phyloP scores from a whole-genome alignment of 2,329 filamentous ascomycete species.

The Aspergillus nomiae region DNA sequence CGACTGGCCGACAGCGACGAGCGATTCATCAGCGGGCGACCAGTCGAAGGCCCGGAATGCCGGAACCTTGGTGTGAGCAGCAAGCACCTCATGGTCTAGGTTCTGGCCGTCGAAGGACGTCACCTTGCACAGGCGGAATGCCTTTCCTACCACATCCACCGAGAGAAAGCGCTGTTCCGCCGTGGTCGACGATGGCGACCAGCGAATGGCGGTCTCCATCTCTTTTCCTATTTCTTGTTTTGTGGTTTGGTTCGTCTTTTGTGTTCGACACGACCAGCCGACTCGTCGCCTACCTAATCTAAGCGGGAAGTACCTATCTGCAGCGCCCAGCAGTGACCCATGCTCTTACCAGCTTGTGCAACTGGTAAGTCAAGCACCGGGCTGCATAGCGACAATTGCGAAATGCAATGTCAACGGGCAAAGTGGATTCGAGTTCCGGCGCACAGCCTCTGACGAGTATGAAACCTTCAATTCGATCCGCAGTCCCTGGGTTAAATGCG shows the following conservation, averaged over 20 bases:
- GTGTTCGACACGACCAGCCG: background rate
- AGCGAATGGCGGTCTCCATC: slow-evolving; percentile 59
- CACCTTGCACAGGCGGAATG: slow-evolving; percentile 60
- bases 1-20: slow-evolving; percentile 63
- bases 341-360: slow-evolving; percentile 1
- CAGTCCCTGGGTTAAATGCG: background rate
- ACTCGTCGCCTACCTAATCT: slow-evolving; percentile 4
- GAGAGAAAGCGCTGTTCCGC: slow-evolving; percentile 60
- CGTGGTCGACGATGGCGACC: slow-evolving; percentile 61
- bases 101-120: slow-evolving; percentile 39
- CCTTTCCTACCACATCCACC: slow-evolving; percentile 62
- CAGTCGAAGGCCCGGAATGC: slow-evolving; percentile 68
- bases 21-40: slow-evolving; percentile 59
- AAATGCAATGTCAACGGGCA: background rate
- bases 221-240: slow-evolving; percentile 3
- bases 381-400: slow-evolving; percentile 7
- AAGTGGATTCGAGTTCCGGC: background rate
- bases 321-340: background rate
- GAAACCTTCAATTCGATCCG: slow-evolving; percentile 1
- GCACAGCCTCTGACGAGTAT: background rate
- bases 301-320: slow-evolving; percentile 1
- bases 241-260: background rate
- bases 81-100: slow-evolving; percentile 56
- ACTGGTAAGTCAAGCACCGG: slow-evolving; percentile 10
- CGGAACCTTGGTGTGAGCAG: slow-evolving; percentile 57